Base-by-base conservation (phyloP, 306 rosid genomes). In the Luffa aegyptiaca region DNA sequence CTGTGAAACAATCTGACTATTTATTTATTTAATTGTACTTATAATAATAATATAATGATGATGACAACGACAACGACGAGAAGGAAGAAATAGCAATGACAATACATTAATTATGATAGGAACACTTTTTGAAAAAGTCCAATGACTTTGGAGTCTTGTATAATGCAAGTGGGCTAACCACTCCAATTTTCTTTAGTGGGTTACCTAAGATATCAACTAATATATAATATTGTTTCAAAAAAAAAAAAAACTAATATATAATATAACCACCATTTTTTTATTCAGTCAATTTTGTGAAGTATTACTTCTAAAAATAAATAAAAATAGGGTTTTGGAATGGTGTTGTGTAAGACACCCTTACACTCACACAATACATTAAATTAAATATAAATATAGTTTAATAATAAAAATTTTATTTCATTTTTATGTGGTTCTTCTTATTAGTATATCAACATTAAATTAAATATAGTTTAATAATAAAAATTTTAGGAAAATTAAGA, bases 121-220 rank as follows among this genome's bases (percentile, higher is more conserved):
- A 48, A 46, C 57, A 20, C 51, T n/a, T n/a, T 45, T 71, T 11
- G 77, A 71, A 71, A 71, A 0, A 26, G 57, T 71, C 77, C 77
- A 71, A 71, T 2, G 77, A 46, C 77, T 71, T 71, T 71, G 77
- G 77, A 71, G 77, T n/a, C 10, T 70, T 46, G 77, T 46, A 48
- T 21, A 5, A 26, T 71, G 41, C 57, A 45, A 45, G 77, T 71
- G 77, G 77, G n/a, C 41, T 48, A 69, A 71, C 75, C 13, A 71
- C 57, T 71, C 18, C 57, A 71, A 44, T n/a, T 42, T 69, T 69
- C 75, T 69, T 44, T 10, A 21, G 53, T 69, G 37, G 75, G 17
- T 69, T 44, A 69, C 58, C 77, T 46, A 71, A 71, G 77, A 26
- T 45, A 21, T 51, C 55, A 70, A 45, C 76, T 44, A 21, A 44